Evolutionary conservation across 208 protist genomes (phyloP), one percentile per base, ranked within the genome.

Genomic region (Acanthamoeba divionensis): DNA sequence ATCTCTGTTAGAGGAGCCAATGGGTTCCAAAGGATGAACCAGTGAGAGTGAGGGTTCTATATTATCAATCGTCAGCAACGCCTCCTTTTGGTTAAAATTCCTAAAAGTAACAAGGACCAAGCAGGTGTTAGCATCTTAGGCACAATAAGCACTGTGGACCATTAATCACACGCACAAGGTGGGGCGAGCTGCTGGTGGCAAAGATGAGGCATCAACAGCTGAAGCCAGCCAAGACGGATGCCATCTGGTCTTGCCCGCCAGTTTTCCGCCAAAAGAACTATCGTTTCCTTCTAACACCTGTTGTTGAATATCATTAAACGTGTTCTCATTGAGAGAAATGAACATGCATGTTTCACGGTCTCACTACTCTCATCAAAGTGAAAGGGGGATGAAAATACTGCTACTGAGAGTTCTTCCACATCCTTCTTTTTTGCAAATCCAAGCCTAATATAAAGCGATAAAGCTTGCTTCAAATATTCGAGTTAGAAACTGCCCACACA

Each of bases 401-500:
- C 44, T 5, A 26, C 41, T 31, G 88, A 3, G 50, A 93, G 63
- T 50, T 87, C 80, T 36, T 93, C 92, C n/a, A 94, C 47, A 48
- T 95, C 91, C 87, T 94, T 95, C 92, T 97, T 94, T 91, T 98
- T 88, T 93, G 96, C 96, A 80, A 97, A 96, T 15, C 97, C 96
- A 18, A 99, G 93, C 12, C 97, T 95, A 44, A 96, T 94, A 82
- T 98, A 98, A 9, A 98, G 66, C 54, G 96, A 95, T 12, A 97
- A 95, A 2, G 98, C 97, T 67, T 95, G 90, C 93, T 92, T 44
- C 24, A 29, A 60, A 92, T 36, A 12, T 48, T 8, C 66, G 50
- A 36, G 31, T 47, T 36, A 44, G n/a, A 47, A 10, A 57, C 1
- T 52, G 10, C 10, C 57, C 0, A 66, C 10, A 8, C 7, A 48